These are phyloP conservation scores for Leccinum olivaceopallidum DNA, from an alignment of 768 basidiomycete genomes.

Conservation along the genomic window DNA sequence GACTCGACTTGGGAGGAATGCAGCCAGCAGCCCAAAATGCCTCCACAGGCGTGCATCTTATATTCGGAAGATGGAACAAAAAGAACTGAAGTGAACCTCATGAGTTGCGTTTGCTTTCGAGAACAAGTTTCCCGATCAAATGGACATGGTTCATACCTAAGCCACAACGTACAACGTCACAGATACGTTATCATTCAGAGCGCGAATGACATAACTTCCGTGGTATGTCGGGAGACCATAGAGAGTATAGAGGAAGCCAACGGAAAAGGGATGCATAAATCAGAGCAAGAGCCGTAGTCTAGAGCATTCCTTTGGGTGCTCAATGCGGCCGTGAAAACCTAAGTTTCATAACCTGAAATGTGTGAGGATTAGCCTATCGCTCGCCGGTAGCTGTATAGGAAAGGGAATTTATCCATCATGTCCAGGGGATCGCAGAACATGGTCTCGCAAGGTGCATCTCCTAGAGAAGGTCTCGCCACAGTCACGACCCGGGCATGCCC, in stretches of 20 bases:
- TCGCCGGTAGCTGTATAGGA: neutral
- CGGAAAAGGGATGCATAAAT: neutral
- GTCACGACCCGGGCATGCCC: conserved; percentile 6
- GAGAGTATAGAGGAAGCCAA: neutral
- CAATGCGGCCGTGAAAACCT: neutral
- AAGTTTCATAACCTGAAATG: neutral
- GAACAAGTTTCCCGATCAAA: neutral
- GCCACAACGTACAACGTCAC: neutral
- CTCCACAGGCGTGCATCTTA: neutral
- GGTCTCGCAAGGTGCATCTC: neutral
- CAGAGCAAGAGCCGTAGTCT: neutral
- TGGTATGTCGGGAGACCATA: neutral
- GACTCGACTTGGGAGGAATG: too few relatives aligned
- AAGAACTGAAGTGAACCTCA: neutral
- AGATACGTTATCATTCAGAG: neutral
- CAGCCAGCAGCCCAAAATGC: too few relatives aligned
- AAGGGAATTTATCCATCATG: neutral
- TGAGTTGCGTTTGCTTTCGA: neutral
- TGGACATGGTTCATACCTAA: conserved; percentile 12
- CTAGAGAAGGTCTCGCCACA: neutral
- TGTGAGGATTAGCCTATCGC: neutral
- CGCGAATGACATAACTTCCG: neutral
- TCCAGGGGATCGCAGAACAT: neutral
- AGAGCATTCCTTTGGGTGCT: neutral
- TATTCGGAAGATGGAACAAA: neutral